Conservation (phyloP, 306 rosid species). For the Vigna nakashimae region DNA sequence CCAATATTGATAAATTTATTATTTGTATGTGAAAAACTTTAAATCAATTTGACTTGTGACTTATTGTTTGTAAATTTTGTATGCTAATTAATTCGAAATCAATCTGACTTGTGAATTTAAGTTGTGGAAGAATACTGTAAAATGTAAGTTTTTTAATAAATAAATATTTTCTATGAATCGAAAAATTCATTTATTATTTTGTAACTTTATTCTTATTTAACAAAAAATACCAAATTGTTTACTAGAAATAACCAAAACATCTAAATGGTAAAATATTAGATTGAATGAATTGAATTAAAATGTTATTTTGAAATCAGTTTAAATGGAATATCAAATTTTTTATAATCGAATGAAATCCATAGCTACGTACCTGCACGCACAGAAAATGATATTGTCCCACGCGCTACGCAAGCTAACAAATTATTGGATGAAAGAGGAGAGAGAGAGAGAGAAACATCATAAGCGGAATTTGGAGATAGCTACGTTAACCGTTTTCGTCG, state of each 20-base stretch:
- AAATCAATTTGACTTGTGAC: not conserved
- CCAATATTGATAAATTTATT: not conserved
- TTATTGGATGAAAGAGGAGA: constrained; percentile 1
- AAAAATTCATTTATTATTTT: not conserved
- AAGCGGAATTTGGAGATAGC: constrained; percentile 40
- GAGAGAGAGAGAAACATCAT: not conserved
- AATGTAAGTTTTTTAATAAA: not conserved
- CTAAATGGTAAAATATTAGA: not conserved
- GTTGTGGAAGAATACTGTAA: not conserved
- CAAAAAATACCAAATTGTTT: not conserved
- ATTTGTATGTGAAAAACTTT: not conserved
- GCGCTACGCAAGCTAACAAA: not conserved
- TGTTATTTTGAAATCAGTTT: not conserved
- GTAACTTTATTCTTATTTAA: not conserved
- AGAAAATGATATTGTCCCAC: not conserved
- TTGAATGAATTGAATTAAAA: not conserved
- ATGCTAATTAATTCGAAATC: not conserved
- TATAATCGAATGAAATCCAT: not conserved
- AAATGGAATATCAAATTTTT: not conserved
- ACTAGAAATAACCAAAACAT: not conserved
- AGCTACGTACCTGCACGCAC: not conserved
- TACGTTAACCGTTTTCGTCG: constrained; percentile 51
- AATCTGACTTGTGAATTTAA: too few species aligned
- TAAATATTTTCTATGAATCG: not conserved
- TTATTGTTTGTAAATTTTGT: not conserved